Percentiles rank a stretch among this genome's conserved stretches.
Evolutionary conservation across 148 eudicot species (phyloP).

Genomic region (Spergularia marina): DNA sequence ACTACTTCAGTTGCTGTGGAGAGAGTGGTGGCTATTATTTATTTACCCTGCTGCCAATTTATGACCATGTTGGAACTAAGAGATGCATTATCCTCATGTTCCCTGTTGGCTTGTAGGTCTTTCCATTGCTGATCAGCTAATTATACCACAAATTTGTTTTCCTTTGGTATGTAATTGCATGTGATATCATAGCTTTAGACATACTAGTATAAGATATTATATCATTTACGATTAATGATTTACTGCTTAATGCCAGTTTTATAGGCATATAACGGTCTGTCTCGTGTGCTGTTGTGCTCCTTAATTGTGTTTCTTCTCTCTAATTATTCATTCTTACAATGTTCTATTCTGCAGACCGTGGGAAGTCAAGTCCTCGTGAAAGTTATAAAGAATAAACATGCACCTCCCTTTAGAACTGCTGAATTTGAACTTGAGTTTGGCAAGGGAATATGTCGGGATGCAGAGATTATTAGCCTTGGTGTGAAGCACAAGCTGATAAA

Average conservation of each 20-base stretch:
- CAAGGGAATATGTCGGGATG: slow-evolving; percentile 66
- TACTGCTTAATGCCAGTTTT: neutral
- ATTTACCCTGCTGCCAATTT: too few relatives aligned
- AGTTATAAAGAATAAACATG: slow-evolving; percentile 91
- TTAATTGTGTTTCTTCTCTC: neutral
- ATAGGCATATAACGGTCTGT: neutral
- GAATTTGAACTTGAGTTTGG: slow-evolving; percentile 92
- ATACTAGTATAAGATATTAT: neutral
- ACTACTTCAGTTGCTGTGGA: too few relatives aligned
- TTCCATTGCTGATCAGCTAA: too few relatives aligned
- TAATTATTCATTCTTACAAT: neutral
- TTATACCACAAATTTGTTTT: too few relatives aligned
- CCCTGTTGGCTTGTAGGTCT: too few relatives aligned
- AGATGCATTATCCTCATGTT: too few relatives aligned
- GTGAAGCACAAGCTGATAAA: slow-evolving; percentile 67
- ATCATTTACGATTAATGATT: neutral
- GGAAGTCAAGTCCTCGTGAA: slow-evolving; percentile 85
- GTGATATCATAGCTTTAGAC: too few relatives aligned
- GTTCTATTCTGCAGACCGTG: slow-evolving; percentile 45
- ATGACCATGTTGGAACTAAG: too few relatives aligned
- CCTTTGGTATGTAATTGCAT: too few relatives aligned
- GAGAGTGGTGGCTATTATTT: too few relatives aligned
- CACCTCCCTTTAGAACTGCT: slow-evolving; percentile 81
- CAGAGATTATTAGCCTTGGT: slow-evolving; percentile 71
- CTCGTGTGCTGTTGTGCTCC: neutral